Evolutionary conservation across 495 filamentous ascomycete species (phyloP), one percentile per base, ranked within the genome.

Genomic region (Friedmanniomyces endolithicus): DNA sequence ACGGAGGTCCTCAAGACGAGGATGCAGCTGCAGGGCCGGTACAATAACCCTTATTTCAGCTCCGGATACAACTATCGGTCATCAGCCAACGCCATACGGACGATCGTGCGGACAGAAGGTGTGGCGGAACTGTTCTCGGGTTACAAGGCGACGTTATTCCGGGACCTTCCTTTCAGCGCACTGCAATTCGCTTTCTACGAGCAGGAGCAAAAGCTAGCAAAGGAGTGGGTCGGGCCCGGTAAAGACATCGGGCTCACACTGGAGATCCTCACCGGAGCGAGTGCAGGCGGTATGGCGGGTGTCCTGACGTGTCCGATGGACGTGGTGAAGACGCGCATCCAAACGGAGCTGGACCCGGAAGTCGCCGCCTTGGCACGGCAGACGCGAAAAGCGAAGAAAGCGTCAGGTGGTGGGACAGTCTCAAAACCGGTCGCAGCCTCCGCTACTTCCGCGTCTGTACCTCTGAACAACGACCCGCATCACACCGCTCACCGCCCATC

Each of bases 141-240:
- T 1, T 98, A 92, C 67, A 90, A 89, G 64, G 85, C 92, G 16
- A 98, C 92, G 0, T 80, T 98, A 22, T 94, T 86, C 73, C 86
- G 92, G 54, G 92, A 97, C 65, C 78, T 98, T 6, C 92, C 92
- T 1, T 98, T 94, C 66, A 95, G 88, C 11, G 92, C 92, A 0
- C 71, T 98, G 8, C 90, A 96, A 66, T 98, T 97, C 68, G 88
- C 94, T 51, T 97, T 98, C 67, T 98, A 96, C 68, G 92, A 98
- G 69, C 86, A 96, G 68, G 88, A 86, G 62, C 90, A 89, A 57
- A 77, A 71, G 19, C 76, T 85, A 75, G 90, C 92, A 0, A 86
- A 81, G 63, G 63, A 81, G 49, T 95, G 81, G 76, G 71, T 77
- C 27, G 84, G 78, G 0, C 80, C 79, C 37, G 52, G 59, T n/a